Conservation (phyloP, 1,284 basidiomycete species). For the Ustilago crameri region DNA sequence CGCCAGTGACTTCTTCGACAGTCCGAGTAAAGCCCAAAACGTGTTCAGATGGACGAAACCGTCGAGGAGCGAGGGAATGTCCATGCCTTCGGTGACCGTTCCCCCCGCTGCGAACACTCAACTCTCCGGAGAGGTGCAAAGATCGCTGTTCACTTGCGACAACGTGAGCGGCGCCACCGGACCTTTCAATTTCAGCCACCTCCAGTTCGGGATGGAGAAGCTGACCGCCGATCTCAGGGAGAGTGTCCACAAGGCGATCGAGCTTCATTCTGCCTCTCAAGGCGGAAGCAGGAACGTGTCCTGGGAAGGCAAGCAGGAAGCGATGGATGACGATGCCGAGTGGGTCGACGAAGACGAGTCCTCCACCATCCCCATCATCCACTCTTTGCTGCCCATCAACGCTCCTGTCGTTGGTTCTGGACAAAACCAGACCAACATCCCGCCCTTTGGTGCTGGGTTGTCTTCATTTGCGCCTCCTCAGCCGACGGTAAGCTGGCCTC, state of each 20-base stretch:
- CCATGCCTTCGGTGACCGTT: conserved; percentile 38
- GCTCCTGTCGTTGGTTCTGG: neutral
- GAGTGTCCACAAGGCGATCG: conserved; percentile 21
- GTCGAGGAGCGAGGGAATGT: neutral
- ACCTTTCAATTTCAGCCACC: conserved; percentile 6
- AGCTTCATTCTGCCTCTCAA: neutral
- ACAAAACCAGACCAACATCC: neutral
- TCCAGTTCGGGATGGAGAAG: conserved; percentile 16
- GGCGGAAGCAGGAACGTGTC: conserved; percentile 4
- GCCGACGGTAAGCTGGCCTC: neutral
- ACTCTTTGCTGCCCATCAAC: neutral
- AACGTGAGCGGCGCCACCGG: neutral
- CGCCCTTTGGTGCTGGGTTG: neutral
- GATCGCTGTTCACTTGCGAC: conserved; percentile 19
- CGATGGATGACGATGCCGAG: conserved; percentile 38
- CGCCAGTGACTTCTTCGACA: conserved; percentile 18
- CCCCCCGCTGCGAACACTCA: neutral
- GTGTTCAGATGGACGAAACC: conserved; percentile 22
- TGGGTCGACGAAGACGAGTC: conserved; percentile 36
- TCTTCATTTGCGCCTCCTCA: neutral
- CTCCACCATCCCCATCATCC: no score
- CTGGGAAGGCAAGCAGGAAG: conserved; percentile 3
- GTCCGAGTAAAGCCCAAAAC: conserved; percentile 14
- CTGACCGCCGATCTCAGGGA: conserved; percentile 10
- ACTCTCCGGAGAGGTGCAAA: neutral